Conservation (phyloP, 306 rosid species). For the Begonia peltatifolia region DNA sequence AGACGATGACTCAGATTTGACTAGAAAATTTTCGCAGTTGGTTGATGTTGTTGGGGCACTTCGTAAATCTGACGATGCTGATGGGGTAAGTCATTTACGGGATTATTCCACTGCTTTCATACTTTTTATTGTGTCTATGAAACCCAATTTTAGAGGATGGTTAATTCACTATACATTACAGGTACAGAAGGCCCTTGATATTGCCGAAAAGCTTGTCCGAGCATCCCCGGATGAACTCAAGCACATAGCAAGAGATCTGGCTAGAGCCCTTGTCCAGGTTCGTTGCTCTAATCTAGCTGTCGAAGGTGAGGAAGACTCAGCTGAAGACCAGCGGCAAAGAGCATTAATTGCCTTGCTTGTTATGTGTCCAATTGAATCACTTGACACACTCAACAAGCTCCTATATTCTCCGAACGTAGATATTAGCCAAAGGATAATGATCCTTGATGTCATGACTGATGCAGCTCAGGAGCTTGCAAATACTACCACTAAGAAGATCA, state of each 20-base stretch:
- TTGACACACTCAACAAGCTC: constrained; percentile 55
- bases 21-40: constrained; percentile 58
- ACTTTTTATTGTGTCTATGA: not conserved
- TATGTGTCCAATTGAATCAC: constrained; percentile 60
- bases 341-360: constrained; percentile 67
- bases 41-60: constrained; percentile 75
- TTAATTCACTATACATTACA: constrained; percentile 13
- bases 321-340: constrained; percentile 79
- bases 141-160: not conserved
- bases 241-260: constrained; percentile 61
- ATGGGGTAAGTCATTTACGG: constrained; percentile 58
- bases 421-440: constrained; percentile 83
- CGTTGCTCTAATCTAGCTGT: constrained; percentile 85
- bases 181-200: constrained; percentile 86
- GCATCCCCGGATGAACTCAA: constrained; percentile 91
- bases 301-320: constrained; percentile 84
- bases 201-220: constrained; percentile 72
- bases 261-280: constrained; percentile 73
- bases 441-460: constrained; percentile 84
- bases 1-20: constrained; percentile 86
- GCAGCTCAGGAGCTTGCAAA: constrained; percentile 89
- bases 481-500: constrained; percentile 37
- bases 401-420: constrained; percentile 82
- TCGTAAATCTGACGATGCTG: constrained; percentile 78
- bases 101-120: not conserved